A percentile compares a stretch with the other conserved stretches of the same genome.
These are phyloP conservation scores for Aspergillus costaricaensis DNA, from an alignment of 2,329 filamentous ascomycete species.

Conservation along the genomic window DNA sequence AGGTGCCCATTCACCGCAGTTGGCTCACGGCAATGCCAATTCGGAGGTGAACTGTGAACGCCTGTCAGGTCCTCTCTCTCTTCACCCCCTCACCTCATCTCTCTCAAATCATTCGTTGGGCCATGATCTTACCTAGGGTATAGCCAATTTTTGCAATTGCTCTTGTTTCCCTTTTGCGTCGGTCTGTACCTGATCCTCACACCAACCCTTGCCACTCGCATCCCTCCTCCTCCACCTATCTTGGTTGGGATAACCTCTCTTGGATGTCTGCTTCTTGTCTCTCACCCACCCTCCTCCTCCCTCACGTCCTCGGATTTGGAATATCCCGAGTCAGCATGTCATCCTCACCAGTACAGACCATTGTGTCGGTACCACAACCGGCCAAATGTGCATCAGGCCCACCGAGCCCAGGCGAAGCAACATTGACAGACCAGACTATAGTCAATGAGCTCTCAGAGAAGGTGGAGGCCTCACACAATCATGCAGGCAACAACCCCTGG, in stretches of 20 bases:
- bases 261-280: no score
- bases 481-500: constrained; percentile 14
- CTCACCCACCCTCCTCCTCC: not conserved
- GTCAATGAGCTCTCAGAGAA: constrained; percentile 21
- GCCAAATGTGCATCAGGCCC: constrained; percentile 18
- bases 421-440: constrained; percentile 21
- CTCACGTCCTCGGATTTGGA: not conserved
- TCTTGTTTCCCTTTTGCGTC: not conserved
- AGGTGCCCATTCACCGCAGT: constrained; percentile 13
- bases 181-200: not conserved
- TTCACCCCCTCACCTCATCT: no score
- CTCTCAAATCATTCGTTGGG: no score
- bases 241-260: no score
- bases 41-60: constrained; percentile 6
- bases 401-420: constrained; percentile 21
- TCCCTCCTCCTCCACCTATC: not conserved
- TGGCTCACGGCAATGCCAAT: not conserved
- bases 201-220: not conserved
- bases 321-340: constrained; percentile 18
- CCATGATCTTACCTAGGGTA: no score
- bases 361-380: constrained; percentile 20
- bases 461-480: constrained; percentile 17
- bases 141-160: not conserved
- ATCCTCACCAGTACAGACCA: constrained; percentile 12
- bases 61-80: no score